Evolutionary conservation across 345 rosid species (phyloP).

Genomic region (Citrus hindsii): DNA sequence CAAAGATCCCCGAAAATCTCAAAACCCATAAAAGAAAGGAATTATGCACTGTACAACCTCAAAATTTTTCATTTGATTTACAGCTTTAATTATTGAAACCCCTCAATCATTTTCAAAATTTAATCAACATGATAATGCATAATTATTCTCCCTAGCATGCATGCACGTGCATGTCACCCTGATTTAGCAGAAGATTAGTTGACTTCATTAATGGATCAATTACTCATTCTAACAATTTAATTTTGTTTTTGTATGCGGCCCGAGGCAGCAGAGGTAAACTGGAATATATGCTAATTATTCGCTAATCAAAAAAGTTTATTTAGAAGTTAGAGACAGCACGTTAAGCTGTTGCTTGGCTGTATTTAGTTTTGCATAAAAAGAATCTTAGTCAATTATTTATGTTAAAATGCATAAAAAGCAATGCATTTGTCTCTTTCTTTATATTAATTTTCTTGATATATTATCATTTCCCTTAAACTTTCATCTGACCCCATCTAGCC

Average conservation of each 20-base stretch:
- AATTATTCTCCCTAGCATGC: slow-evolving; percentile 28
- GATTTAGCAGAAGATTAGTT: slow-evolving; percentile 34
- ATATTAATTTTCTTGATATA: neutral
- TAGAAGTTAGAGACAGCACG: neutral
- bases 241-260: neutral
- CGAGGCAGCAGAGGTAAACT: slow-evolving; percentile 9
- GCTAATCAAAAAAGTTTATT: neutral
- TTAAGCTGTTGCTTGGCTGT: slow-evolving; percentile 15
- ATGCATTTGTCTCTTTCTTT: neutral
- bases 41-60: neutral
- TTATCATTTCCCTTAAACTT: neutral
- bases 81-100: neutral
- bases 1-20: neutral
- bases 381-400: neutral
- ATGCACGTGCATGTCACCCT: slow-evolving; percentile 54
- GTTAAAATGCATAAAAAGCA: neutral
- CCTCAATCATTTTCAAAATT: neutral
- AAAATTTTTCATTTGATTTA: neutral
- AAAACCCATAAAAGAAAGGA: neutral
- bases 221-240: neutral
- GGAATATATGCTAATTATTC: slow-evolving; percentile 16
- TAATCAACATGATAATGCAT: neutral
- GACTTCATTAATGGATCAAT: slow-evolving; percentile 21
- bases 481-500: neutral
- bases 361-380: neutral